Percentiles rank a stretch among this genome's conserved stretches.
phyloP scores from a whole-genome alignment of 148 eudicot species.

The Polygonum maritimum region DNA sequence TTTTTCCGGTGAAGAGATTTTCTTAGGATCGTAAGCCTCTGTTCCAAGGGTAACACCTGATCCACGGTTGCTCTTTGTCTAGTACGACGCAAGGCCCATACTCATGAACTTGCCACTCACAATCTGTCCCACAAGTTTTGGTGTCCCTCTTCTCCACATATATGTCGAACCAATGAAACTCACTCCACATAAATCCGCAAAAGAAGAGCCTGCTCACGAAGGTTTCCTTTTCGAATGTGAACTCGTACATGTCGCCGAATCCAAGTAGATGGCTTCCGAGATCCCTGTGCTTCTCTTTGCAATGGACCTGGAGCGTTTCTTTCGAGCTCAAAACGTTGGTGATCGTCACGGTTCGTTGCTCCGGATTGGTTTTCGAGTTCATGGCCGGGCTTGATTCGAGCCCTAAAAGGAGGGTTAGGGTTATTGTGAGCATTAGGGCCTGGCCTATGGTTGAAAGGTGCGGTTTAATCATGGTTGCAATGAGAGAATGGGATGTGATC shows the following conservation, averaged over 20 bases:
- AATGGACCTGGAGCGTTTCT: neutral
- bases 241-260: neutral
- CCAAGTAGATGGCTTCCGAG: neutral
- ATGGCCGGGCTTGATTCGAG: neutral
- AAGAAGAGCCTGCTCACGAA: neutral
- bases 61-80: neutral
- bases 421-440: no score
- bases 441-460: neutral
- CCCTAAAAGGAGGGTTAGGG: neutral
- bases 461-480: neutral
- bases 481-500: no score
- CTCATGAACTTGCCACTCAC: neutral
- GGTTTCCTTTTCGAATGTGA: neutral
- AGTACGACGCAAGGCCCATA: neutral
- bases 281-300: neutral
- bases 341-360: neutral
- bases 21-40: neutral
- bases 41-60: neutral
- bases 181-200: neutral
- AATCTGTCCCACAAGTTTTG: neutral
- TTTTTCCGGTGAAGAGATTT: no score
- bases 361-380: no score
- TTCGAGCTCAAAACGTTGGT: neutral
- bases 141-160: neutral
- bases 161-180: neutral